A percentile compares a stretch with the other conserved stretches of the same genome.
These are phyloP conservation scores for Leccinum fallax DNA, from an alignment of 1,284 basidiomycete genomes.

Conservation along the genomic window DNA sequence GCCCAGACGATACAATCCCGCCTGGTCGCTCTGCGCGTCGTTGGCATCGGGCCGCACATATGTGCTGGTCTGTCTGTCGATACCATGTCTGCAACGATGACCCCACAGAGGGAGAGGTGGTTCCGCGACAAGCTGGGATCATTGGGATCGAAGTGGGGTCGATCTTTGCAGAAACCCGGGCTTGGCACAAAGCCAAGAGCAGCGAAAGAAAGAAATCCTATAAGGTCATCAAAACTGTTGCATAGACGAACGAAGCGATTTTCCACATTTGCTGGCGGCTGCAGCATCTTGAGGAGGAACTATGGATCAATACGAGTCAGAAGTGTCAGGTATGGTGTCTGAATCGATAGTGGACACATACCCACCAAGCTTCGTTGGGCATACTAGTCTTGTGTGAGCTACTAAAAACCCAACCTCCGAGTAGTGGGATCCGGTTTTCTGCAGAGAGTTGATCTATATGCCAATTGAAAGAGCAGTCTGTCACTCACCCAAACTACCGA, in stretches of 20 bases:
- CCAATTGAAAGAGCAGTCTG: neutral
- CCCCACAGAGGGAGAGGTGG: slow-evolving; percentile 33
- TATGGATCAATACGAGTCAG: neutral
- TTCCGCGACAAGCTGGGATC: slow-evolving; percentile 17
- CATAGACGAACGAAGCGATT: slow-evolving; percentile 37
- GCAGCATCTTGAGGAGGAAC: slow-evolving; percentile 5
- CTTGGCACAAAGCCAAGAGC: slow-evolving; percentile 24
- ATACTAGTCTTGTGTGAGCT: slow-evolving; percentile 20
- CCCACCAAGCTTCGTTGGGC: slow-evolving; percentile 36
- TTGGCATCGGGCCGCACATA: slow-evolving; percentile 13
- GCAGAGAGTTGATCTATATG: neutral
- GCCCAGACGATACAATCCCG: slow-evolving; percentile 23
- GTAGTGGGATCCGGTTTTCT: slow-evolving; percentile 20
- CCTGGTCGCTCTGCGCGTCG: slow-evolving; percentile 14
- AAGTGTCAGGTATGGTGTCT: neutral
- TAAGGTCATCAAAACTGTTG: slow-evolving; percentile 35
- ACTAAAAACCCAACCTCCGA: slow-evolving; percentile 37
- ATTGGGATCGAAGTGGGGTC: neutral
- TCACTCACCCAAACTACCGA: slow-evolving; percentile 13
- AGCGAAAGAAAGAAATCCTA: slow-evolving; percentile 31
- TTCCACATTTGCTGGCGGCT: slow-evolving; percentile 26
- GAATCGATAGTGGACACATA: slow-evolving; percentile 16
- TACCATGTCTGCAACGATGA: slow-evolving; percentile 28
- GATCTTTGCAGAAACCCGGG: slow-evolving; percentile 16
- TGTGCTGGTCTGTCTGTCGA: neutral